phyloP scores from a whole-genome alignment of 192 early-diverging fungal species.

The Entomortierella chlamydospora region DNA sequence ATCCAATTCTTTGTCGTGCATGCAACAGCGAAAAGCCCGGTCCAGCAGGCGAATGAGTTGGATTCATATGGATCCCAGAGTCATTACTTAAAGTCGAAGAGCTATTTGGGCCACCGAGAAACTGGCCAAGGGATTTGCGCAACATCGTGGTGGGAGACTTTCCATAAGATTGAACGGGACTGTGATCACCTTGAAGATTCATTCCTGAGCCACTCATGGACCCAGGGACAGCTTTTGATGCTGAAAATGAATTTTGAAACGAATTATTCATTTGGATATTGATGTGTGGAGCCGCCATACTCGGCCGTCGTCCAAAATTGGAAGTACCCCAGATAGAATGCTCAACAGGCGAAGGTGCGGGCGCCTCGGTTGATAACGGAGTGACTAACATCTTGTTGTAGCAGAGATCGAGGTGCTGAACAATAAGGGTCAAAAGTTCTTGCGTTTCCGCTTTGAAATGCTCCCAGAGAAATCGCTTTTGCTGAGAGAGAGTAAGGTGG shows the following conservation, averaged over 20 bases:
- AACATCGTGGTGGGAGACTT: conserved; percentile 43
- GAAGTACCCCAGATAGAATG: conserved; percentile 32
- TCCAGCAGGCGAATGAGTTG: conserved; percentile 17
- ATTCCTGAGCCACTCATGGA: conserved; percentile 17
- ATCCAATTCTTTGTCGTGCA: conserved; percentile 45
- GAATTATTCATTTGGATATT: conserved; percentile 19
- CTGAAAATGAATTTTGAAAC: conserved; percentile 31
- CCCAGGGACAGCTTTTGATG: conserved; percentile 38
- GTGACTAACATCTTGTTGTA: conserved; percentile 46
- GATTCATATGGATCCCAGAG: conserved; percentile 2
- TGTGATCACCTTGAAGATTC: conserved; percentile 9
- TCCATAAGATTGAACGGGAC: conserved; percentile 33
- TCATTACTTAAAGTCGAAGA: conserved; percentile 4
- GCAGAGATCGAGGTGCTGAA: conserved; percentile 42
- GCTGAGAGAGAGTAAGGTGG: conserved; percentile 26
- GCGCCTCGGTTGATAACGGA: conserved; percentile 40
- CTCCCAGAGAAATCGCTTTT: conserved; percentile 38
- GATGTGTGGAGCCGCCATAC: conserved; percentile 5
- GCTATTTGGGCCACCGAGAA: conserved; percentile 15
- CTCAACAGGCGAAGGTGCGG: conserved; percentile 51
- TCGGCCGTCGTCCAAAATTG: conserved; percentile 36
- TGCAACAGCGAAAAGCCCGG: conserved; percentile 23
- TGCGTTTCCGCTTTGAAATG: conserved; percentile 35
- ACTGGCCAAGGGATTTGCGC: conserved; percentile 31
- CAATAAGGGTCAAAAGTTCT: conserved; percentile 30